A percentile compares a stretch with the other conserved stretches of the same genome.
Evolutionary conservation across 371 early-diverging fungal species (phyloP).

Genomic region (Entomophthora muscae): DNA sequence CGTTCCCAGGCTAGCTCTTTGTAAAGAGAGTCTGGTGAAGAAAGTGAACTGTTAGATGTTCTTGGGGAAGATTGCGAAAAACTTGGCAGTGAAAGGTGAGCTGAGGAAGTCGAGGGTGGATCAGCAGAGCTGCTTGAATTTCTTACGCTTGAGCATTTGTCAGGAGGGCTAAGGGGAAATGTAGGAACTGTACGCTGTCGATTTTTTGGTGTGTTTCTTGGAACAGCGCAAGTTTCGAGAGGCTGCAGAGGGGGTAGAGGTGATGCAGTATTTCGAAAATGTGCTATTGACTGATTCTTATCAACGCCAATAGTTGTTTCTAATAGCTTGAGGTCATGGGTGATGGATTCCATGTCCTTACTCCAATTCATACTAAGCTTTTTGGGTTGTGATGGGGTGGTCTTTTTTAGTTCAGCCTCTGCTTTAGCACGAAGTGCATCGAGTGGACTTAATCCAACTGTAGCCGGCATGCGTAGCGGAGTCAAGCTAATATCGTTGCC

Average conservation of each 20-base stretch:
- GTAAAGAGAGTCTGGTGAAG: background rate
- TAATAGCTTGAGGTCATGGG: background rate
- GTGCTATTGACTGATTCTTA: background rate
- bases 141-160: background rate
- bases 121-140: background rate
- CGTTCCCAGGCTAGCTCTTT: background rate
- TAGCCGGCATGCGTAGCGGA: background rate
- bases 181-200: background rate
- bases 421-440: background rate
- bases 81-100: background rate
- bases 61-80: background rate
- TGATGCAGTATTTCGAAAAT: background rate
- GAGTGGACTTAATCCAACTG: background rate
- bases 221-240: background rate
- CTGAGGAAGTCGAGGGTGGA: background rate
- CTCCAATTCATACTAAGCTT: background rate
- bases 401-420: background rate
- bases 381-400: background rate
- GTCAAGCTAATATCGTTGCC: background rate
- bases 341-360: background rate
- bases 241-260: background rate
- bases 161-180: background rate
- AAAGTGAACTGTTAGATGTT: background rate
- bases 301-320: background rate
- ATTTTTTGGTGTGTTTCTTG: background rate